These are phyloP conservation scores for Aureobasidium subglaciale DNA, from an alignment of 2,329 filamentous ascomycete species.

Conservation along the genomic window DNA sequence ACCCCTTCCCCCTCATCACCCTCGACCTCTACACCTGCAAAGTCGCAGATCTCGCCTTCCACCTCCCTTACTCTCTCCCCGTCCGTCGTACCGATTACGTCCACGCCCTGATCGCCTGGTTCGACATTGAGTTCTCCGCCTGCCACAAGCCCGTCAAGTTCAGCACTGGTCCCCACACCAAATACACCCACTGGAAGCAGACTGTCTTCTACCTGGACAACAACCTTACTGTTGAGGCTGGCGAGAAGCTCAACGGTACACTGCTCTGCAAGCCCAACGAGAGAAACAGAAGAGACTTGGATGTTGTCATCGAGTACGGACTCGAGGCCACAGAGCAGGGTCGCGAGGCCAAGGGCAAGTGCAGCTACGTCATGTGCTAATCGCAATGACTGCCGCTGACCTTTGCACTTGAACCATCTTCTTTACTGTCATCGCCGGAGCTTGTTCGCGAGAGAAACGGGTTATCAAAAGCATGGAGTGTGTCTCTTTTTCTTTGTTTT, in stretches of 20 bases:
- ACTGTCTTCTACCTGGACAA: constrained; percentile 97
- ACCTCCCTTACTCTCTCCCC: constrained; percentile 65
- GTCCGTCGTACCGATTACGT: constrained; percentile 87
- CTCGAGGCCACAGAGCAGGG: constrained; percentile 68
- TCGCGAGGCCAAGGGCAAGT: constrained; percentile 60
- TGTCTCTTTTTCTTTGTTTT: neutral
- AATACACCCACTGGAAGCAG: constrained; percentile 99
- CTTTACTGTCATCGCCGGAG: neutral
- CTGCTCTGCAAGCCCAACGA: constrained; percentile 82
- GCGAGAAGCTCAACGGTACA: constrained; percentile 67
- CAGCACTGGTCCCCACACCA: constrained; percentile 94
- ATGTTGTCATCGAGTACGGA: constrained; percentile 80
- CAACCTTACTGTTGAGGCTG: constrained; percentile 82
- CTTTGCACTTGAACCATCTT: neutral
- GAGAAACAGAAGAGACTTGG: constrained; percentile 90
- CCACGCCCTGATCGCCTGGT: constrained; percentile 95
- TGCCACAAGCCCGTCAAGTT: constrained; percentile 98
- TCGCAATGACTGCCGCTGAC: neutral
- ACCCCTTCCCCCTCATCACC: constrained; percentile 75
- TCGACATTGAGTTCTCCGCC: constrained; percentile 96
- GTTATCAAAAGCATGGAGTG: neutral
- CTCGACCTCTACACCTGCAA: constrained; percentile 93
- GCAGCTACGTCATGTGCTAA: constrained; percentile 67
- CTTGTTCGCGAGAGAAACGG: neutral
- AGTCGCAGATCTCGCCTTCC: constrained; percentile 75